These are phyloP conservation scores for Nakazawaea ishiwadae DNA, from an alignment of 805 yeast genomes.

Conservation along the genomic window DNA sequence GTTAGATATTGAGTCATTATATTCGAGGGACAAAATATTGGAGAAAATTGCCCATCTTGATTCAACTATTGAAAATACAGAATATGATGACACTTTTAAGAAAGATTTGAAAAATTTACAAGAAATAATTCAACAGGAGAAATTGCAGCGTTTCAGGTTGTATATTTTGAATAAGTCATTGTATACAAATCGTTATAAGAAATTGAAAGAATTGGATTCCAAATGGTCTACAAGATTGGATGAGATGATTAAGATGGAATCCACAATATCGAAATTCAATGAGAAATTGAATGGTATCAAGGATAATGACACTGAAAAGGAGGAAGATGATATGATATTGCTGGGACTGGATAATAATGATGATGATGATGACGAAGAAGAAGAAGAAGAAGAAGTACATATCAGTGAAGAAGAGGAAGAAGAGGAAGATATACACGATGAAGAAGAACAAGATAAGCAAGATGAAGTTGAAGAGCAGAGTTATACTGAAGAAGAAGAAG, in stretches of 20 bases:
- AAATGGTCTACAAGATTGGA: slow-evolving; percentile 9
- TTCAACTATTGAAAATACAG: background rate
- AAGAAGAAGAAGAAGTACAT: slow-evolving; percentile 21
- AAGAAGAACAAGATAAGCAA: slow-evolving; percentile 10
- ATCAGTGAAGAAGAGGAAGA: slow-evolving; percentile 14
- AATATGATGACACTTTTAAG: slow-evolving; percentile 1
- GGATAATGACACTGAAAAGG: background rate
- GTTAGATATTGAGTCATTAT: slow-evolving; percentile 1
- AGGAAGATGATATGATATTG: slow-evolving; percentile 10
- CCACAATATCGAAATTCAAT: background rate
- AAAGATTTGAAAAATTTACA: slow-evolving; percentile 1
- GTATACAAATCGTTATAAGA: slow-evolving; percentile 8
- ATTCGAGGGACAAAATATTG: slow-evolving; percentile 5
- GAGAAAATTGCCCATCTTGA: slow-evolving; percentile 4
- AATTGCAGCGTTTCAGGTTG: slow-evolving; percentile 11
- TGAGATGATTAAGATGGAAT: slow-evolving; percentile 5
- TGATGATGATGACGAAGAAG: slow-evolving; percentile 7
- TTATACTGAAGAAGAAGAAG: slow-evolving; percentile 16
- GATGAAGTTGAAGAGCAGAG: slow-evolving; percentile 9
- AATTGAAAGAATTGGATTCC: slow-evolving; percentile 9
- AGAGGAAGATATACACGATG: slow-evolving; percentile 19
- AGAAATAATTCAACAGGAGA: slow-evolving; percentile 9
- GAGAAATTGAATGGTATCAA: background rate
- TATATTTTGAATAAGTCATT: slow-evolving; percentile 8
- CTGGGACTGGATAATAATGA: slow-evolving; percentile 7